phyloP scores from a whole-genome alignment of 2,329 filamentous ascomycete genomes.

The Trichoderma sp. region DNA sequence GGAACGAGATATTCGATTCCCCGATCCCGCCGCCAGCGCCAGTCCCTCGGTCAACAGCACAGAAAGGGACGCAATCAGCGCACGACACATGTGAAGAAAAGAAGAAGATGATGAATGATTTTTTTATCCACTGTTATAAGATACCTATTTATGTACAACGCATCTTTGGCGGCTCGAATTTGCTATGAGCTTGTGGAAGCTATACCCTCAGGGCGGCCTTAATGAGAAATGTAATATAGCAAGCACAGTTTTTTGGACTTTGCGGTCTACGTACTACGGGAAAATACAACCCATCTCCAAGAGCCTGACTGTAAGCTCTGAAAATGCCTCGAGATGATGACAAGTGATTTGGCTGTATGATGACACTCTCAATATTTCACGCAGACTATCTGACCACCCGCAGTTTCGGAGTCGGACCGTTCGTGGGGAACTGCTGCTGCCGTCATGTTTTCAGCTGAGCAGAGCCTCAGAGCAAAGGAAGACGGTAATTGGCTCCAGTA shows the following conservation, averaged over 20 bases:
- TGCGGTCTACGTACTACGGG: not conserved
- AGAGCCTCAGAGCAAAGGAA: not conserved
- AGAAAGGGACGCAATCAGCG: constrained; percentile 28
- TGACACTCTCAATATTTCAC: not conserved
- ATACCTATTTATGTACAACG: not conserved
- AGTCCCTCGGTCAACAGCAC: constrained; percentile 33
- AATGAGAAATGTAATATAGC: constrained; percentile 16
- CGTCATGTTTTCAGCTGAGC: not conserved
- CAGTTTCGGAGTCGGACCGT: not conserved
- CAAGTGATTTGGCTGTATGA: not conserved
- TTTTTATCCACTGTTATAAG: not conserved
- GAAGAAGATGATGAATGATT: not conserved
- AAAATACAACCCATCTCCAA: not conserved
- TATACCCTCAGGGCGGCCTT: not conserved
- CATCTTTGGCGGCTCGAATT: not conserved
- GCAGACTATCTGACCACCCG: not conserved
- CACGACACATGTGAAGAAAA: not conserved
- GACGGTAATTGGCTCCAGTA: not conserved
- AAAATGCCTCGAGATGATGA: not conserved
- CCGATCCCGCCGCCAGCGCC: constrained; percentile 27
- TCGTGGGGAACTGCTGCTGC: not conserved
- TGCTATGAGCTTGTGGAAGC: not conserved
- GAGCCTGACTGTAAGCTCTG: not conserved
- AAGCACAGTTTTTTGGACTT: not conserved
- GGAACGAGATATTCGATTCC: constrained; percentile 31